Conservation (phyloP, 2,329 filamentous ascomycete genomes). For the Penicillium sp. region DNA sequence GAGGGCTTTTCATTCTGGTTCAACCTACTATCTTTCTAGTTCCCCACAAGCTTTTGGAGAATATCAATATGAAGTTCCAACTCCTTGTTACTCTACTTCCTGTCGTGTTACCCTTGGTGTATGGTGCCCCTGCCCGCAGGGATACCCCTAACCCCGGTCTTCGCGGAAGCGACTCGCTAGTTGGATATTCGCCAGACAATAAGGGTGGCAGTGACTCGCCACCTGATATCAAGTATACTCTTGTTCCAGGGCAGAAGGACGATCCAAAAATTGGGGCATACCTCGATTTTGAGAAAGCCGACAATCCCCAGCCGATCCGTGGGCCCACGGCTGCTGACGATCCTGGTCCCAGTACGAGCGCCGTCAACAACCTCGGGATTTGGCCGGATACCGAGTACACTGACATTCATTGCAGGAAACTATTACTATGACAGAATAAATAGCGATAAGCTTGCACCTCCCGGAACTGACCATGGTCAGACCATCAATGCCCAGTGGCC, state of each 20-base stretch:
- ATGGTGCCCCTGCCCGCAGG: constrained; percentile 26
- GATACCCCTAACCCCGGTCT: constrained; percentile 27
- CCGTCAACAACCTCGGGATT: not conserved
- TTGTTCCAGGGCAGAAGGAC: constrained; percentile 54
- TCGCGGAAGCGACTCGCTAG: constrained; percentile 32
- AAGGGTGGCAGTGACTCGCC: constrained; percentile 38
- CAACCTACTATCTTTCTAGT: not conserved
- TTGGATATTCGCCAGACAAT: constrained; percentile 44
- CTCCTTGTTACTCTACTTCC: constrained; percentile 3
- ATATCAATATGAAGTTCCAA: constrained; percentile 17
- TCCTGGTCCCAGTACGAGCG: constrained; percentile 50
- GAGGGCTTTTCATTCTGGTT: not conserved
- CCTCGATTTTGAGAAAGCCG: constrained; percentile 54
- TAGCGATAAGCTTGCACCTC: constrained; percentile 56
- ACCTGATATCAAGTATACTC: constrained; percentile 40
- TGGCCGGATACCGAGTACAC: not conserved
- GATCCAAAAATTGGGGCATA: constrained; percentile 53
- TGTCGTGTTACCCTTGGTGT: constrained; percentile 13
- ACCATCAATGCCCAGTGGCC: constrained; percentile 54
- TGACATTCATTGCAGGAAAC: constrained; percentile 34
- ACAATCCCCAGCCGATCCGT: constrained; percentile 58
- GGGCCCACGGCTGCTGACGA: constrained; percentile 53
- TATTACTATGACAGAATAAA: constrained; percentile 55
- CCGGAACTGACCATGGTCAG: constrained; percentile 50
- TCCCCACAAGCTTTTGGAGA: too few relatives aligned